phyloP scores from a whole-genome alignment of 2,329 filamentous ascomycete species.

The Phialophora verrucosa region DNA sequence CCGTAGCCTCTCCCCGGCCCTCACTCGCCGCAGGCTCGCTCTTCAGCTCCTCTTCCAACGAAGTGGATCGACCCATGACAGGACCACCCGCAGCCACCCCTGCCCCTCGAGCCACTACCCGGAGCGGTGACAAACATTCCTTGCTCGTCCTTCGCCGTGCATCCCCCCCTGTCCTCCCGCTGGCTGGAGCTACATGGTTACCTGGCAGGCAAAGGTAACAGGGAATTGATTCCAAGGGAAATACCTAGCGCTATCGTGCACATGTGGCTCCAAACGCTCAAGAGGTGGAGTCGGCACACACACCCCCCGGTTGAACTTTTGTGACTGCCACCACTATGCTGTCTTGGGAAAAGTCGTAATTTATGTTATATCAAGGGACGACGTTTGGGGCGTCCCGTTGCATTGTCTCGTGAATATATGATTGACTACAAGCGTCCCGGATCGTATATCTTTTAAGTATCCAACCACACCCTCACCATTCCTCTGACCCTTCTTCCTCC shows the following conservation, averaged over 20 bases:
- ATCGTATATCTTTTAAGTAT: constrained; percentile 31
- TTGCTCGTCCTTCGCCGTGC: constrained; percentile 15
- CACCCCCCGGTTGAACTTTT: constrained; percentile 36
- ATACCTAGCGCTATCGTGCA: constrained; percentile 14
- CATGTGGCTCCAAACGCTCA: constrained; percentile 16
- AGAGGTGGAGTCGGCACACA: constrained; percentile 10
- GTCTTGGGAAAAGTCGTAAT: constrained; percentile 30
- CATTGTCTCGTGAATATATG: constrained; percentile 27
- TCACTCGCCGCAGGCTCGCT: constrained; percentile 14
- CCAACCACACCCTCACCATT: constrained; percentile 22
- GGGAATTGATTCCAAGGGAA: constrained; percentile 17
- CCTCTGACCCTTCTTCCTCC: constrained; percentile 18
- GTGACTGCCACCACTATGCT: constrained; percentile 25
- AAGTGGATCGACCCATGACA: constrained; percentile 21
- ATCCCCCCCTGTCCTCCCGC: constrained; percentile 20
- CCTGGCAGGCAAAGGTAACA: not conserved
- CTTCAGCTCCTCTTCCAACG: constrained; percentile 23
- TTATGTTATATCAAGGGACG: constrained; percentile 32
- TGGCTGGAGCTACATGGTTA: constrained; percentile 16
- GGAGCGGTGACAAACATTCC: constrained; percentile 27
- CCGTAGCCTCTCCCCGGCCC: constrained; percentile 17
- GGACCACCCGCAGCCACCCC: constrained; percentile 19
- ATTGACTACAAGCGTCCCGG: constrained; percentile 27
- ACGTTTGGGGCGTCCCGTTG: constrained; percentile 33
- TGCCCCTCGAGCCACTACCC: not conserved